Evolutionary conservation across 2,329 filamentous ascomycete species (phyloP), one percentile per base, ranked within the genome.

Genomic region (Aspergillus novofumigatus): DNA sequence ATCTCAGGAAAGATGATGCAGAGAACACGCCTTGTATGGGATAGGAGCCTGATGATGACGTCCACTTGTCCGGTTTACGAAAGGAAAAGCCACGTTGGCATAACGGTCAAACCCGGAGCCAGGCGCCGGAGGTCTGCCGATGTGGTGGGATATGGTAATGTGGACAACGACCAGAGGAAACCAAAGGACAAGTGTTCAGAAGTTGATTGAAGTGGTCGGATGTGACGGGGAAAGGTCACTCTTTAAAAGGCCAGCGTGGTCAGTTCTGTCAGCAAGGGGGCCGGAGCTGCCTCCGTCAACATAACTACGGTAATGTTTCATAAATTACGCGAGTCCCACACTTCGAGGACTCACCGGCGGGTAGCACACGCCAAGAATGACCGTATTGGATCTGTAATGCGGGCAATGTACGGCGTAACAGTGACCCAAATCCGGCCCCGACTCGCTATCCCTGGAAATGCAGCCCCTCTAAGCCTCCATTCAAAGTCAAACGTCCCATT

Each of bases 171-270:
- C 49, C 49, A 14, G 42, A 35, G 47, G 49, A 55, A 57, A 28
- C 44, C 14, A 67, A 62, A 75, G 72, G 73, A 71, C 71, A 75
- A 59, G 55, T 75, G 74, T 67, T 64, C 62, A 64, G 48, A 67
- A 55, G 53, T 54, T 58, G 41, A 42, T 56, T 58, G 56, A 35
- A 47, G 41, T 58, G 54, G 51, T 49, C 38, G 52, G 32, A n/a
- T 52, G 48, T 50, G 50, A 54, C 17, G 57, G 47, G 67, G 62
- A 59, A 62, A 56, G 49, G 55, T 47, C 53, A 53, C 65, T 65
- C 67, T 74, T 72, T 74, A 68, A 74, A 69, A 75, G 73, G 73
- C 72, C 73, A 76, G 67, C 67, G 69, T 74, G 72, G 67, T 71
- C 69, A 66, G 55, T 68, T 64, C 52, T 56, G 51, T 52, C 35